Conservation (phyloP, 1,139 yeast species). For the Yamadazyma mexicana region DNA sequence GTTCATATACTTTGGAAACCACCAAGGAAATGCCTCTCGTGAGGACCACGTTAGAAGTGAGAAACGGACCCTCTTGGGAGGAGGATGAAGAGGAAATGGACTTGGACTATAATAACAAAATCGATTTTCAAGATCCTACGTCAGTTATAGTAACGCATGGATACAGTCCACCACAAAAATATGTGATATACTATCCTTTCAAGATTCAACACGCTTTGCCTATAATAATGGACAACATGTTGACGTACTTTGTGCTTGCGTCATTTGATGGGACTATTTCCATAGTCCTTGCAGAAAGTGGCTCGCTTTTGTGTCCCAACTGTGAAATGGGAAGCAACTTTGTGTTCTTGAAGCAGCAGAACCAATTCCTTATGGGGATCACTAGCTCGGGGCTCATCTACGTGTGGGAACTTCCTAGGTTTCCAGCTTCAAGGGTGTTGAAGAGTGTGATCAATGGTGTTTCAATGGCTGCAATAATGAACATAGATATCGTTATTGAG, state of each 20-base stretch:
- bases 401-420: slow-evolving; percentile 44
- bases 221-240: slow-evolving; percentile 24
- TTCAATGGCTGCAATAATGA: slow-evolving; percentile 54
- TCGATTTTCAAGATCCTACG: slow-evolving; percentile 50
- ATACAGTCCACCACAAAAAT: slow-evolving; percentile 19
- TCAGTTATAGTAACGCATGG: slow-evolving; percentile 35
- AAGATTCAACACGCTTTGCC: slow-evolving; percentile 45
- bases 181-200: slow-evolving; percentile 39
- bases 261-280: slow-evolving; percentile 72
- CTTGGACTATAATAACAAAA: slow-evolving; percentile 26
- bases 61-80: slow-evolving; percentile 47
- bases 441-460: slow-evolving; percentile 38
- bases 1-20: slow-evolving; percentile 1
- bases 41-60: slow-evolving; percentile 34
- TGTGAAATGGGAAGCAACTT: slow-evolving; percentile 61
- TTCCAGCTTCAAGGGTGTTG: slow-evolving; percentile 16
- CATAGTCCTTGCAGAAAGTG: slow-evolving; percentile 67
- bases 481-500: slow-evolving; percentile 21
- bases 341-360: slow-evolving; percentile 52
- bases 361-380: slow-evolving; percentile 54
- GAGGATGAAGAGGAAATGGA: slow-evolving; percentile 29
- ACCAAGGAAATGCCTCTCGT: slow-evolving; percentile 1
- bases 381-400: slow-evolving; percentile 50
- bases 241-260: slow-evolving; percentile 53
- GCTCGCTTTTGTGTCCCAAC: slow-evolving; percentile 49